These are phyloP conservation scores for Tetratostichococcus sp. DNA, from an alignment of 139 green algal genomes.

Conservation along the genomic window DNA sequence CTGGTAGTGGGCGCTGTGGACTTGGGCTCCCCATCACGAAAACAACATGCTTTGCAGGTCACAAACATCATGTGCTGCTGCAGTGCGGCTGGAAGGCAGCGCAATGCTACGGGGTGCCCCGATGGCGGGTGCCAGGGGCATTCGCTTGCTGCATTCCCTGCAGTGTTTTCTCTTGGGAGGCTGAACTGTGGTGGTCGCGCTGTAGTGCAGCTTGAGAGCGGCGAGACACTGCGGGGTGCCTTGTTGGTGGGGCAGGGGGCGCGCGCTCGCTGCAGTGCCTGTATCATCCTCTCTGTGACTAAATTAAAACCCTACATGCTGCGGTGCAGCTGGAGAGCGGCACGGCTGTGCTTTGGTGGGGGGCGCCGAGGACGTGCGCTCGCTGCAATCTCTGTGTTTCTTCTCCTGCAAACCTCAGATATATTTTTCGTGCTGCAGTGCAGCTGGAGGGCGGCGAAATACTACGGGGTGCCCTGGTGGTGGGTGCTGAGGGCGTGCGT, in stretches of 20 bases:
- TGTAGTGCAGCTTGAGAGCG: constrained; percentile 17
- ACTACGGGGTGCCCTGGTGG: no score
- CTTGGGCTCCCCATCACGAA: no score
- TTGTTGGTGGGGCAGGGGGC: constrained; percentile 63
- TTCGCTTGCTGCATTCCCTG: no score
- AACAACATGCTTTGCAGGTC: no score
- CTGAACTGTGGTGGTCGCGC: no score
- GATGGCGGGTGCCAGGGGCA: constrained; percentile 61
- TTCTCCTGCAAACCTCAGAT: no score
- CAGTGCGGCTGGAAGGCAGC: constrained; percentile 22
- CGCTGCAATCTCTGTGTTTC: no score
- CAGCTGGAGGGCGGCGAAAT: neutral
- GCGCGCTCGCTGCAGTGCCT: constrained; percentile 38
- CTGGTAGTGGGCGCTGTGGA: constrained; percentile 60
- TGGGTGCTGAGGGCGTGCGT: constrained; percentile 51
- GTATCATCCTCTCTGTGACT: no score
- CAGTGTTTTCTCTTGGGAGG: no score
- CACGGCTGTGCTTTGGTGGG: no score
- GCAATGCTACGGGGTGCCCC: neutral
- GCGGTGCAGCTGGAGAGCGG: neutral
- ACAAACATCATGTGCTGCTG: no score
- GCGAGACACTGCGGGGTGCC: neutral
- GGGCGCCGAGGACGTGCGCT: constrained; percentile 54
- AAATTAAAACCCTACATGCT: no score
- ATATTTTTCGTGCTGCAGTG: neutral